Conservation (phyloP, 2,329 filamentous ascomycete genomes). For the Epichloe hybrida region DNA sequence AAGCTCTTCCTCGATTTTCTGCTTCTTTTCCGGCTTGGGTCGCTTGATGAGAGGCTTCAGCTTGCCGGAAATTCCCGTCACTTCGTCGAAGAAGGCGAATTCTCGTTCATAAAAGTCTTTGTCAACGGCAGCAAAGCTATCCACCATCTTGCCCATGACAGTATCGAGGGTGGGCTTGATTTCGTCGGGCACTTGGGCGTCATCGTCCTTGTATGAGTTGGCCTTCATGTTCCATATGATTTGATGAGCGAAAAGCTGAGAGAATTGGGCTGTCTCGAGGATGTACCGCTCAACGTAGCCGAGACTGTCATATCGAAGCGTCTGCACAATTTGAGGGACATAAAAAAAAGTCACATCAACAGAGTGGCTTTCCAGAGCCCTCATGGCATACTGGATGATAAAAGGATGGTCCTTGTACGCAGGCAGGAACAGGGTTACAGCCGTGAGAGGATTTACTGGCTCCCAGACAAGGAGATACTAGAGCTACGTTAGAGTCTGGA, state of each 20-base stretch:
- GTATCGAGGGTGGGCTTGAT: slow-evolving; percentile 89
- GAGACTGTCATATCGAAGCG: slow-evolving; percentile 78
- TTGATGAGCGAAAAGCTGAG: slow-evolving; percentile 96
- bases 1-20: slow-evolving; percentile 97
- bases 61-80: slow-evolving; percentile 90
- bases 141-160: slow-evolving; percentile 73
- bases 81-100: slow-evolving; percentile 96
- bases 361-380: slow-evolving; percentile 81
- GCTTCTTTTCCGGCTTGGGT: slow-evolving; percentile 92
- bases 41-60: slow-evolving; percentile 85
- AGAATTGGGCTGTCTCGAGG: slow-evolving; percentile 89
- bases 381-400: slow-evolving; percentile 92
- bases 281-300: slow-evolving; percentile 97
- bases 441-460: slow-evolving; percentile 82
- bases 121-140: slow-evolving; percentile 68
- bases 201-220: slow-evolving; percentile 95
- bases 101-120: slow-evolving; percentile 83
- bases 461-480: slow-evolving; percentile 88
- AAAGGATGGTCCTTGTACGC: slow-evolving; percentile 85
- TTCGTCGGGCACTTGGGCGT: slow-evolving; percentile 74
- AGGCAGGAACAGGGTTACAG: slow-evolving; percentile 85
- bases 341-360: slow-evolving; percentile 99
- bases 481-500: slow-evolving; percentile 6
- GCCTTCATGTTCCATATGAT: slow-evolving; percentile 99
- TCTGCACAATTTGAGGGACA: slow-evolving; percentile 94